Percentiles rank a stretch among this genome's conserved stretches.
These are phyloP conservation scores for Hyphopichia buzzinii DNA, from an alignment of 1,139 yeast genomes.

Conservation along the genomic window DNA sequence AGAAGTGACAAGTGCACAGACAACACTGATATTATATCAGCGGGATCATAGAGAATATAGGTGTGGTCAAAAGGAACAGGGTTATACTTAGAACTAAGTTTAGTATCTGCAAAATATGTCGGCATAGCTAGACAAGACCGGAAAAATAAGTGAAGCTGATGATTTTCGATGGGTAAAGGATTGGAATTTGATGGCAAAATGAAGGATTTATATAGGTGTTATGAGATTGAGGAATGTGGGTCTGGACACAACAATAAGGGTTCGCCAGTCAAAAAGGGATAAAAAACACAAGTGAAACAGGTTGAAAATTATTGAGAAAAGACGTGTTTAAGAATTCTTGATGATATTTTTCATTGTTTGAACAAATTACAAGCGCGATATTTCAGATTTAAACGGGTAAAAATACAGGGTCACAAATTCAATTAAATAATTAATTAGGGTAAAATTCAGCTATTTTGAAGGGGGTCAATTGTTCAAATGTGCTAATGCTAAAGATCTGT, in stretches of 20 bases:
- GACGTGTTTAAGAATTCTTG: not conserved
- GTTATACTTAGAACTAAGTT: slow-evolving; percentile 32
- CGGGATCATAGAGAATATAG: slow-evolving; percentile 73
- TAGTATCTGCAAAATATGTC: slow-evolving; percentile 16
- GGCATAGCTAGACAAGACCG: slow-evolving; percentile 13
- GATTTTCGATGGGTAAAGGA: not conserved
- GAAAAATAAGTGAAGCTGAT: not conserved
- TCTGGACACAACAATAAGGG: not conserved
- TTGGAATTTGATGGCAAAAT: not conserved
- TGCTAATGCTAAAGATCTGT: too few species aligned
- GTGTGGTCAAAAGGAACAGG: slow-evolving; percentile 66
- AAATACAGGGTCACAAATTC: slow-evolving; percentile 10
- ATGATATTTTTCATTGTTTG: not conserved
- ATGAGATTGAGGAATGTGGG: not conserved
- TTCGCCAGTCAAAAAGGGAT: not conserved
- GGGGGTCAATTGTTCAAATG: too few species aligned
- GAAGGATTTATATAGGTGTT: not conserved
- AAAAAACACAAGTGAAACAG: too few species aligned
- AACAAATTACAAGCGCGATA: slow-evolving; percentile 2
- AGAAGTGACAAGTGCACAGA: slow-evolving; percentile 74
- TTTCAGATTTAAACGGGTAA: slow-evolving; percentile 8
- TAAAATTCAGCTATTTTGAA: not conserved
- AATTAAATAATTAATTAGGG: slow-evolving; percentile 7
- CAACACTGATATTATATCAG: slow-evolving; percentile 56
- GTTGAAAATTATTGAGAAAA: too few species aligned